A percentile compares a stretch with the other conserved stretches of the same genome.
Conservation (phyloP, 768 basidiomycete species). For the Pulveroboletus sp. region DNA sequence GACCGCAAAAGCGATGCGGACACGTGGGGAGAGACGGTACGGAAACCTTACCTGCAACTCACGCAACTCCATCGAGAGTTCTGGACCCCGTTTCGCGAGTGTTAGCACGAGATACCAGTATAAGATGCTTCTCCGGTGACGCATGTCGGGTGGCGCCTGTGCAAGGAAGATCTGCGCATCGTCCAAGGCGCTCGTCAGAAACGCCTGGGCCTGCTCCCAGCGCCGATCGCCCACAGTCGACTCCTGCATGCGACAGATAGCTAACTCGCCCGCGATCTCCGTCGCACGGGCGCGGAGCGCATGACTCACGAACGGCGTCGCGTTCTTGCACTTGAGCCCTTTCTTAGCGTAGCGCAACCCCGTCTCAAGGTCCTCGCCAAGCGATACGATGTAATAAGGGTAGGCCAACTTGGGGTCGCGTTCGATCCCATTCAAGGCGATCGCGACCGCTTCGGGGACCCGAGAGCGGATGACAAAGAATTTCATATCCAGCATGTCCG, state of each 20-base stretch:
- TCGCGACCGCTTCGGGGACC: conserved; percentile 41
- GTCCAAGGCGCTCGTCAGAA: conserved; percentile 54
- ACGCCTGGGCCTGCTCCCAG: conserved; percentile 60
- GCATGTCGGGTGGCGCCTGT: conserved; percentile 56
- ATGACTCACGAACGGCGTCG: conserved; percentile 53
- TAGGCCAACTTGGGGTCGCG: conserved; percentile 55
- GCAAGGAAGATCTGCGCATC: conserved; percentile 53
- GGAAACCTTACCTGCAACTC: conserved; percentile 48
- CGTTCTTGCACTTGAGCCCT: conserved; percentile 53
- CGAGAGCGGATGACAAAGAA: conserved; percentile 45
- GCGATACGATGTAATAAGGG: conserved; percentile 56
- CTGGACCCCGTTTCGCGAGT: conserved; percentile 46
- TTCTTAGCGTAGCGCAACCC: conserved; percentile 61
- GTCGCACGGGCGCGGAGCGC: conserved; percentile 58
- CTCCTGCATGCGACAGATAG: conserved; percentile 42
- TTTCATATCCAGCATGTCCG: conserved; percentile 66
- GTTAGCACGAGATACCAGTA: conserved; percentile 57
- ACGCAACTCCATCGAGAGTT: conserved; percentile 42
- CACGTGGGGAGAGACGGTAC: not conserved
- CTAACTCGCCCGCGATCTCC: conserved; percentile 55
- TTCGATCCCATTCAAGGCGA: conserved; percentile 43
- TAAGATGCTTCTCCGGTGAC: conserved; percentile 53
- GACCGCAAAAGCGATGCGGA: not conserved
- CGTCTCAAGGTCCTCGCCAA: conserved; percentile 42
- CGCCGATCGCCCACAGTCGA: conserved; percentile 36